These are phyloP conservation scores for Tricholoma sp. DNA, from an alignment of 768 basidiomycete species.

Conservation along the genomic window DNA sequence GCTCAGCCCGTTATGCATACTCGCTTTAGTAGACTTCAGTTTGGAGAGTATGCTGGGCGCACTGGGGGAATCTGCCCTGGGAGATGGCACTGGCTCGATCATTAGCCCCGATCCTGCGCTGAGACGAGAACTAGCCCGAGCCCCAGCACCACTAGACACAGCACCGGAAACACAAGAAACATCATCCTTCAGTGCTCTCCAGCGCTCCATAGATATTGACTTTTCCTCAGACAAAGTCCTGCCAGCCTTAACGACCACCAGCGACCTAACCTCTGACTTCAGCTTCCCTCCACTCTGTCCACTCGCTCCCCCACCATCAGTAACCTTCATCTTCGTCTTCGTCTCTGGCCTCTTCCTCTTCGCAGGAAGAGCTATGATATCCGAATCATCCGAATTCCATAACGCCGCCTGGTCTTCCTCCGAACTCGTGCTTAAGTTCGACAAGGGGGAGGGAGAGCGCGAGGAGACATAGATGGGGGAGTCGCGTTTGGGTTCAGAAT, in stretches of 20 bases:
- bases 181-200: neutral
- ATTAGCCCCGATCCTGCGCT: no score
- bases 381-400: conserved; percentile 5
- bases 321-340: neutral
- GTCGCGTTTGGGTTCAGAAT: neutral
- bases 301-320: neutral
- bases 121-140: neutral
- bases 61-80: no score
- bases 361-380: conserved; percentile 5
- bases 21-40: conserved; percentile 1
- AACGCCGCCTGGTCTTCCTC: neutral
- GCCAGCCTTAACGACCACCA: neutral
- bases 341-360: conserved; percentile 6
- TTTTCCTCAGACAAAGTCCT: neutral
- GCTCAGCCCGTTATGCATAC: conserved; percentile 6
- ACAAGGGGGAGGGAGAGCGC: conserved; percentile 12
- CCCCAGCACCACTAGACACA: neutral
- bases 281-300: neutral
- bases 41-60: conserved; percentile 10
- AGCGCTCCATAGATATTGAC: neutral
- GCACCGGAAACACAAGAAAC: neutral
- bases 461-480: conserved; percentile 14
- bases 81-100: no score
- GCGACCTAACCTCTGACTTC: neutral
- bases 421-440: conserved; percentile 1